Evolutionary conservation across 352 stramenopile genomes (phyloP).

Genomic region (Phytophthora pinifolia): DNA sequence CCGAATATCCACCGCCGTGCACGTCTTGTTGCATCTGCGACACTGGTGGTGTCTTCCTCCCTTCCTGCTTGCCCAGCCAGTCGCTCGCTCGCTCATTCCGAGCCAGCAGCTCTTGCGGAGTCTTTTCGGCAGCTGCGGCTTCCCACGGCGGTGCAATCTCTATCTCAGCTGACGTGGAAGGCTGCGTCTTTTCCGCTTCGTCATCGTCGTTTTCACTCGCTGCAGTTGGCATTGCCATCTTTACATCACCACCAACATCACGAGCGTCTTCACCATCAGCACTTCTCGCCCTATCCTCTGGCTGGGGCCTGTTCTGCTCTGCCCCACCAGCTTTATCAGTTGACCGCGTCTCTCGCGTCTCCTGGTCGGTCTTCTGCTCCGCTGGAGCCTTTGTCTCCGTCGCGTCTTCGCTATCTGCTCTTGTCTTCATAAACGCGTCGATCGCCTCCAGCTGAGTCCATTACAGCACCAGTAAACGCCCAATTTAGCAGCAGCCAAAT

Average conservation of each 20-base stretch:
- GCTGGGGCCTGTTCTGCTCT: conserved; percentile 7
- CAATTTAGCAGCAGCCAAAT: conserved; percentile 24
- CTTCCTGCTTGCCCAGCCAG: conserved; percentile 20
- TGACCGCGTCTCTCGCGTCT: conserved; percentile 4
- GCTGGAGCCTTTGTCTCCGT: conserved; percentile 13
- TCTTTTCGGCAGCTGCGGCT: conserved; percentile 12
- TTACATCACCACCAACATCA: not conserved
- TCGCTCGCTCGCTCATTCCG: conserved; percentile 25
- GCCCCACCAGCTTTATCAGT: not conserved
- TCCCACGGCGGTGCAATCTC: conserved; percentile 13
- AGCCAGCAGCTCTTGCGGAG: conserved; percentile 27
- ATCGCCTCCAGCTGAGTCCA: conserved; percentile 40
- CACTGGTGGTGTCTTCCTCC: not conserved
- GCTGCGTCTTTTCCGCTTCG: conserved; percentile 12
- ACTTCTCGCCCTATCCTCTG: not conserved
- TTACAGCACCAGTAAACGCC: conserved; percentile 1
- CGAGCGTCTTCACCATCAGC: not conserved
- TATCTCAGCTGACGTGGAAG: not conserved
- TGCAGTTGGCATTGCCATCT: not conserved
- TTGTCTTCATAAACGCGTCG: conserved; percentile 31
- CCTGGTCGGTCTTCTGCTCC: conserved; percentile 2
- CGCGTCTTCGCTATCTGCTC: conserved; percentile 1
- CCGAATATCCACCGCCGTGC: not conserved
- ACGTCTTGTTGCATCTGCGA: not conserved
- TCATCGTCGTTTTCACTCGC: not conserved